These are phyloP conservation scores for Amylostereum areolatum DNA, from an alignment of 1,284 basidiomycete species.

Conservation along the genomic window DNA sequence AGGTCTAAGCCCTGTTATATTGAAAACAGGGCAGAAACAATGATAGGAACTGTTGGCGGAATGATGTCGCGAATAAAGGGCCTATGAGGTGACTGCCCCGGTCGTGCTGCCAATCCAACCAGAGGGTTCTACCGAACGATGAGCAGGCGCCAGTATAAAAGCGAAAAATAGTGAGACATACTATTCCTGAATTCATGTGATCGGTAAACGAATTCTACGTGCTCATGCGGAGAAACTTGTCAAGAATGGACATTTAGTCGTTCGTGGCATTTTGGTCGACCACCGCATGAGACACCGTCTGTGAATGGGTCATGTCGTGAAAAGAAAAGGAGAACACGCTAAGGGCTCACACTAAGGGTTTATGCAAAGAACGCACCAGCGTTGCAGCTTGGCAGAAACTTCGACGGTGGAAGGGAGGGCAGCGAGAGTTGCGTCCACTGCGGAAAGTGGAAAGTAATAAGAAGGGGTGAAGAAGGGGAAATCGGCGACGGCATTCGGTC, in stretches of 20 bases:
- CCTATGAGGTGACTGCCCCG: conserved; percentile 81
- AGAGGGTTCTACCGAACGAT: conserved; percentile 49
- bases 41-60: conserved; percentile 64
- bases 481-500: conserved; percentile 86
- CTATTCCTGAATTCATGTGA: conserved; percentile 68
- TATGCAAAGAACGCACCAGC: conserved; percentile 48
- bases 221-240: conserved; percentile 63
- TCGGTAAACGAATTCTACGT: conserved; percentile 35
- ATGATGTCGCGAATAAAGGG: conserved; percentile 73
- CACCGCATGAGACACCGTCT: conserved; percentile 75
- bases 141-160: no score
- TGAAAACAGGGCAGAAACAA: conserved; percentile 72
- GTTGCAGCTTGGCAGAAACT: conserved; percentile 79
- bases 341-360: neutral
- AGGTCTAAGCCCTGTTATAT: conserved; percentile 66
- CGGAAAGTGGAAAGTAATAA: no score
- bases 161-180: conserved; percentile 18
- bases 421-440: conserved; percentile 64
- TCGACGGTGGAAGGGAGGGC: conserved; percentile 74
- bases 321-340: conserved; percentile 48
- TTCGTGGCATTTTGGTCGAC: conserved; percentile 67
- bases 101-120: conserved; percentile 78
- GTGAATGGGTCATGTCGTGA: conserved; percentile 93
- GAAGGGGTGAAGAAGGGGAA: conserved; percentile 75
- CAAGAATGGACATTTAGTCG: conserved; percentile 68